phyloP scores from a whole-genome alignment of 495 filamentous ascomycete species.

The Talaromyces adpressus region DNA sequence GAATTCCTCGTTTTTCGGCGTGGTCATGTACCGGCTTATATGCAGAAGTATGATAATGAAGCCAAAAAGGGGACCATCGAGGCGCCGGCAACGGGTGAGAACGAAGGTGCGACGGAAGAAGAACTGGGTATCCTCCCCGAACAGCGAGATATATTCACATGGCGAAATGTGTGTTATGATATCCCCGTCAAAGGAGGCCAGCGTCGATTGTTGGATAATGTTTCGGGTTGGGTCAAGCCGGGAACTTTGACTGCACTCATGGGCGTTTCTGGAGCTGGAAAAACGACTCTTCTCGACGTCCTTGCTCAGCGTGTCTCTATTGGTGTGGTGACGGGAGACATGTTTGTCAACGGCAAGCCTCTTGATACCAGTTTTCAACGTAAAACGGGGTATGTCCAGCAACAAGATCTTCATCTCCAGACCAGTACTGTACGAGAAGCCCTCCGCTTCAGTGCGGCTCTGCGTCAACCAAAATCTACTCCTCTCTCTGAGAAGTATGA shows the following conservation, averaged over 20 bases:
- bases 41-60: slow-evolving; percentile 35
- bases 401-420: slow-evolving; percentile 85
- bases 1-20: slow-evolving; percentile 31
- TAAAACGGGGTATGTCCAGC: slow-evolving; percentile 89
- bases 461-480: slow-evolving; percentile 63
- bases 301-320: slow-evolving; percentile 46
- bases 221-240: slow-evolving; percentile 61
- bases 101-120: slow-evolving; percentile 25
- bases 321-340: slow-evolving; percentile 44
- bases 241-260: slow-evolving; percentile 62
- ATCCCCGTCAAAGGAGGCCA: slow-evolving; percentile 55
- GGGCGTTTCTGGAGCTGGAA: slow-evolving; percentile 56
- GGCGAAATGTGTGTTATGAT: slow-evolving; percentile 65
- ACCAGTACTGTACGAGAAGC: slow-evolving; percentile 81
- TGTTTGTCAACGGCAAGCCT: slow-evolving; percentile 42
- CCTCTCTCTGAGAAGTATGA: slow-evolving; percentile 39
- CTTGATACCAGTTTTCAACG: slow-evolving; percentile 75
- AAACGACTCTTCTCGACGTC: slow-evolving; percentile 57
- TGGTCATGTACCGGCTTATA: slow-evolving; percentile 17
- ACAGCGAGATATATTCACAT: slow-evolving; percentile 60
- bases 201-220: slow-evolving; percentile 53
- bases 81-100: not conserved
- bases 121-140: slow-evolving; percentile 31
- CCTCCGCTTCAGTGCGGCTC: slow-evolving; percentile 71
- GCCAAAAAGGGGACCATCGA: slow-evolving; percentile 24